phyloP scores from a whole-genome alignment of 108 stramenopile species.

The Stephanodiscus triporus region DNA sequence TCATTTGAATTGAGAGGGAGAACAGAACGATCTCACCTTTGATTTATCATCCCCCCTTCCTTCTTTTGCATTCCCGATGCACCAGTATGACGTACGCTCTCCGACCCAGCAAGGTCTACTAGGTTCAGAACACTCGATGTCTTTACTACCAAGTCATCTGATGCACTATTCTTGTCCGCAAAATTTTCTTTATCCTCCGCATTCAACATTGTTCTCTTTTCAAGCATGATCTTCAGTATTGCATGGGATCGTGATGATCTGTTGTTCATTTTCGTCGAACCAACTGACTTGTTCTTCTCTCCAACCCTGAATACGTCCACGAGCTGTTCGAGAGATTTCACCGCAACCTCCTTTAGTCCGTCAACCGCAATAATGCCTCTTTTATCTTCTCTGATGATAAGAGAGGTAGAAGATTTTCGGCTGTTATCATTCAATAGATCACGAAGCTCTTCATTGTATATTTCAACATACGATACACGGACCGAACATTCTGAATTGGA shows the following conservation, averaged over 20 bases:
- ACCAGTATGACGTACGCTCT: conserved; percentile 88
- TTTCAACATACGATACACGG: conserved; percentile 78
- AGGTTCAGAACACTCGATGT: conserved; percentile 68
- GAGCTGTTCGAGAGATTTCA: conserved; percentile 72
- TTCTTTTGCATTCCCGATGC: conserved; percentile 94
- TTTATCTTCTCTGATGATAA: conserved; percentile 50
- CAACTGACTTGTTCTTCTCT: conserved; percentile 82
- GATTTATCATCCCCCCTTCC: conserved; percentile 98
- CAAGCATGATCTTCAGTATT: conserved; percentile 89
- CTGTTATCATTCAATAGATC: conserved; percentile 64
- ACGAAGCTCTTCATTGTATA: conserved; percentile 82
- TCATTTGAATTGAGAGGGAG: neutral
- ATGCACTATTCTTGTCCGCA: neutral
- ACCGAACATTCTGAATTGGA: conserved; percentile 48
- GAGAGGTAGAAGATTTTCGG: conserved; percentile 17
- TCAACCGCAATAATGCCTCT: conserved; percentile 49
- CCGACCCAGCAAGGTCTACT: conserved; percentile 89
- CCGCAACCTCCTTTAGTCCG: conserved; percentile 67
- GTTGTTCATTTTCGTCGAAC: conserved; percentile 94
- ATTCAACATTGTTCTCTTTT: conserved; percentile 59
- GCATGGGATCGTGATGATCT: conserved; percentile 93
- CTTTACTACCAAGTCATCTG: conserved; percentile 26
- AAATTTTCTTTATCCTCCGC: conserved; percentile 25
- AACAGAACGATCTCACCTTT: conserved; percentile 53
- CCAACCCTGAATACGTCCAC: conserved; percentile 71